Evolutionary conservation across 1,284 basidiomycete genomes (phyloP), one percentile per base, ranked within the genome.

Genomic region (Sporisorium sorghi): DNA sequence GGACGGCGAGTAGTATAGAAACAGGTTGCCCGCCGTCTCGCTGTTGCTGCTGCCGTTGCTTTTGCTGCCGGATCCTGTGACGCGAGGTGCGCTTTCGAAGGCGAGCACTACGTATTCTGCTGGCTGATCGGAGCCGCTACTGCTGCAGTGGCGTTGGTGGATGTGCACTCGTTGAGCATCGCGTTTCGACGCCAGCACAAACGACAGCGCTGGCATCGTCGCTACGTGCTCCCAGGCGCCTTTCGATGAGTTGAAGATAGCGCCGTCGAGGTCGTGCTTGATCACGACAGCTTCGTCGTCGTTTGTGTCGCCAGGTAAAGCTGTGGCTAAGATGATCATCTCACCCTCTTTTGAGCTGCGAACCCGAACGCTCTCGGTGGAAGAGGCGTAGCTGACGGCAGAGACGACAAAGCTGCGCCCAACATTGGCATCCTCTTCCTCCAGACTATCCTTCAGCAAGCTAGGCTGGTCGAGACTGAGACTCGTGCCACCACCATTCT

Each of bases 121-220:
- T 49, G 5, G 37, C 37, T 40, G 37, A 40, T 19, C 37, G 19
- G 15, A 14, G 21, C 21, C 35, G 24, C 10, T n/a, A n/a, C n/a
- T n/a, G n/a, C n/a, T n/a, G n/a, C n/a, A 33, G 23, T 14, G 47
- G 26, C 52, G 51, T 14, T 60, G 47, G 21, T 75, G 42, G 19
- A 77, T 42, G 42, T 79, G 73, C n/a, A 82, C 71, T 6, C 75
- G 75, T 42, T 78, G 76, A 32, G 79, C 79, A 53, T 83, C 81
- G 1, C 76, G 63, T 85, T 99, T 99, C 5, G 93, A 95, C 1
- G 94, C 93, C 30, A 99, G 88, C 19, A 98, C 96, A 82, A 97
- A 99, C 1, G 93, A 89, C 5, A 99, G 88, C 0, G 94, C 96
- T 5, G 93, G 91, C 83, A 90, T 93, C 0, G 94, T 97, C 11